phyloP scores from a whole-genome alignment of 805 yeast genomes.

The Sugiyamaella chiloensis region DNA sequence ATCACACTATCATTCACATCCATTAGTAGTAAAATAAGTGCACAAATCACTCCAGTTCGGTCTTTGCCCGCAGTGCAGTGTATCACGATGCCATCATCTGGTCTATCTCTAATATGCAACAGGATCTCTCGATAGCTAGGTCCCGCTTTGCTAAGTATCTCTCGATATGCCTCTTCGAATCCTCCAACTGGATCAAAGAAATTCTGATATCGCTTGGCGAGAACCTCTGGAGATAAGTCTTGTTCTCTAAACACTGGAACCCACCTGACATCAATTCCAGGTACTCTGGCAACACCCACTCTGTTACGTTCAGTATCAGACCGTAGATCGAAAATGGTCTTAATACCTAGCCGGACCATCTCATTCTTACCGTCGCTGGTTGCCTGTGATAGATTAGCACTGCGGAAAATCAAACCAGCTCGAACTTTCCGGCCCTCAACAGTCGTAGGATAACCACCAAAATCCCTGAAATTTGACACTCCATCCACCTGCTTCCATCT shows the following conservation, averaged over 20 bases:
- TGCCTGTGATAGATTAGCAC: conserved; percentile 56
- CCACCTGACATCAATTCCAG: conserved; percentile 48
- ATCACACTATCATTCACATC: conserved; percentile 66
- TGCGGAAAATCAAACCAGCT: conserved; percentile 55
- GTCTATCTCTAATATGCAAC: conserved; percentile 52
- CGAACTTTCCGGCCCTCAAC: conserved; percentile 40
- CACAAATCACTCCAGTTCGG: conserved; percentile 72
- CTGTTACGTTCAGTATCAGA: conserved; percentile 49
- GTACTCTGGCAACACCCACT: conserved; percentile 44
- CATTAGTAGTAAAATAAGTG: conserved; percentile 58
- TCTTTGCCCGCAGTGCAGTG: conserved; percentile 90
- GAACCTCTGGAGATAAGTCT: conserved; percentile 62
- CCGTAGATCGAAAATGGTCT: conserved; percentile 63
- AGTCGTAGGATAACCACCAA: conserved; percentile 64
- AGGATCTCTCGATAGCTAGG: conserved; percentile 47
- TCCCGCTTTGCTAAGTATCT: conserved; percentile 51
- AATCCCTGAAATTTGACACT: conserved; percentile 68
- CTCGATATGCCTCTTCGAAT: conserved; percentile 59
- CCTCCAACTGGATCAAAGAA: conserved; percentile 60
- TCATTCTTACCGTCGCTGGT: conserved; percentile 46
- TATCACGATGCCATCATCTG: conserved; percentile 52
- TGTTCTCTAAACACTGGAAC: conserved; percentile 54
- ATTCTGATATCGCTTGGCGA: conserved; percentile 53
- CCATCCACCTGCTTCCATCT: conserved; percentile 68
- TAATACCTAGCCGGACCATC: conserved; percentile 46